Conservation (phyloP, 306 rosid species). For the Rubus parviflorus region DNA sequence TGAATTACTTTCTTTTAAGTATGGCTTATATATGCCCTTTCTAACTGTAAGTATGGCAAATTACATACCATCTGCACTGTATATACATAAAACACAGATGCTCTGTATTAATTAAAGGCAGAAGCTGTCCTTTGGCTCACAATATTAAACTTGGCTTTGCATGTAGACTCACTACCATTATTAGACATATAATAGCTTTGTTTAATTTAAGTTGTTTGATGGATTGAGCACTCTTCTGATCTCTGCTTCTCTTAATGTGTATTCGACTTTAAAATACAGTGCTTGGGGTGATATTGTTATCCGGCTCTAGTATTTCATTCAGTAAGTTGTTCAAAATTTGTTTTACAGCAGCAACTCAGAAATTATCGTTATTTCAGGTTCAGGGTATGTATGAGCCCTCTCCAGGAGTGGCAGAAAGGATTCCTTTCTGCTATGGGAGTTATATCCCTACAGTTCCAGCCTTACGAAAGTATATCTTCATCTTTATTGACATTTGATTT, state of each 20-base stretch:
- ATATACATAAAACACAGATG: background rate
- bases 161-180: background rate
- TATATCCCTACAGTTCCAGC: conserved; percentile 75
- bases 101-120: background rate
- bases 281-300: background rate
- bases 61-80: background rate
- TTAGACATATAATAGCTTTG: background rate
- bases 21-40: background rate
- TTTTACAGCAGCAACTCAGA: conserved; percentile 21
- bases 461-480: conserved; percentile 64
- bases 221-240: background rate
- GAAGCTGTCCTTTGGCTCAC: background rate
- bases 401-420: conserved; percentile 64
- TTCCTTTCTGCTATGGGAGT: conserved; percentile 61
- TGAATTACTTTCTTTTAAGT: background rate
- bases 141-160: background rate
- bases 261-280: background rate
- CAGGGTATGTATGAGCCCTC: conserved; percentile 57
- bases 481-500: conserved; percentile 16
- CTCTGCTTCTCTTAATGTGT: conserved; percentile 9
- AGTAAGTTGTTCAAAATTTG: conserved; percentile 1
- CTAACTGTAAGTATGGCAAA: background rate
- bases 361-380: conserved; percentile 51
- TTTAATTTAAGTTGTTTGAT: background rate
- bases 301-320: background rate